These are phyloP conservation scores for Fusarium sp. DNA, from an alignment of 2,329 filamentous ascomycete genomes.

Conservation along the genomic window DNA sequence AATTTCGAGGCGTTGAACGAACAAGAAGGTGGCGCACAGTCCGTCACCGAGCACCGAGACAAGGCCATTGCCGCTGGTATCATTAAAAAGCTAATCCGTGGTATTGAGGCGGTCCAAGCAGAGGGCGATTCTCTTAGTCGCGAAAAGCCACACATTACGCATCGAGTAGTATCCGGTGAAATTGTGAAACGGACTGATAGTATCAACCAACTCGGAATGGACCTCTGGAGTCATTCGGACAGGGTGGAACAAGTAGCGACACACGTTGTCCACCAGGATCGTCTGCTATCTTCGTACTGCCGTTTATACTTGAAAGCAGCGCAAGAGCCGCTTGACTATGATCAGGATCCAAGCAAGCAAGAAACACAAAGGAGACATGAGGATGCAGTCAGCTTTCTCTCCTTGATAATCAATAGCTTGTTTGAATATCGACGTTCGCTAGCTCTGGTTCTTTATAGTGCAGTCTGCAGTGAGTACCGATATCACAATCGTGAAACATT, in stretches of 20 bases:
- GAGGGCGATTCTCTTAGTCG: background rate
- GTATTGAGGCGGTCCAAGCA: background rate
- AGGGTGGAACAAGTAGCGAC: background rate
- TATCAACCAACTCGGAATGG: constrained; percentile 1
- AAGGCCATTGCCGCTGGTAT: background rate
- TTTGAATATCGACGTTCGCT: background rate
- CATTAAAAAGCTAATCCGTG: background rate
- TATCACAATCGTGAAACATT: background rate
- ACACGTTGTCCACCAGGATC: background rate
- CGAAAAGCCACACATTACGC: background rate
- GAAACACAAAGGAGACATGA: constrained; percentile 2
- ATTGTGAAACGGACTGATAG: background rate
- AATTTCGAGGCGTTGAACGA: background rate
- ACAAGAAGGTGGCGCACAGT: background rate
- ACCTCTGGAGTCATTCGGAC: background rate
- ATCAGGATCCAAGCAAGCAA: background rate
- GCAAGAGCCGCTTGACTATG: background rate
- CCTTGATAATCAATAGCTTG: background rate
- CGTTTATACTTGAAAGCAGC: background rate
- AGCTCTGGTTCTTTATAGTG: constrained; percentile 1
- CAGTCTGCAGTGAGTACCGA: constrained; percentile 4
- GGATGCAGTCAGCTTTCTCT: constrained; percentile 1
- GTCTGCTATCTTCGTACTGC: constrained; percentile 1
- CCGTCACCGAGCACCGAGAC: background rate
- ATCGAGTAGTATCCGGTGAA: background rate